Evolutionary conservation across 2,329 filamentous ascomycete species (phyloP).

Genomic region (Penicillium sumatraense): DNA sequence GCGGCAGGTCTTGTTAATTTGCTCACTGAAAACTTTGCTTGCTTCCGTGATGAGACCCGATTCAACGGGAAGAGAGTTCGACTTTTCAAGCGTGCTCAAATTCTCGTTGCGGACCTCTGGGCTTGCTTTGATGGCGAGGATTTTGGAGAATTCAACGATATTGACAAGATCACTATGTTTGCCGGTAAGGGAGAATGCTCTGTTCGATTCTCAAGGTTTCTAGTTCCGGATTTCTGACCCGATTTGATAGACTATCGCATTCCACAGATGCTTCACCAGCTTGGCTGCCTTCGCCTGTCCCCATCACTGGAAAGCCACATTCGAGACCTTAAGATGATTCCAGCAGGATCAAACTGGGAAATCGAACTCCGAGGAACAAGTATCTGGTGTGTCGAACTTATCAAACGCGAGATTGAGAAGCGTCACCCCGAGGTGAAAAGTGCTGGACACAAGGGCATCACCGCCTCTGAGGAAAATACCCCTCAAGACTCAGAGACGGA

Average conservation of each 20-base stretch:
- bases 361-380: slow-evolving; percentile 88
- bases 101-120: slow-evolving; percentile 94
- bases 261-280: slow-evolving; percentile 84
- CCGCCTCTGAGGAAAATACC: not conserved
- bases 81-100: slow-evolving; percentile 92
- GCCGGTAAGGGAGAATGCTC: slow-evolving; percentile 57
- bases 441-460: slow-evolving; percentile 11
- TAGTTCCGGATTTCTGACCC: not conserved
- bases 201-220: not conserved
- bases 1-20: slow-evolving; percentile 86
- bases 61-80: slow-evolving; percentile 79
- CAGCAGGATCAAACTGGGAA: slow-evolving; percentile 77
- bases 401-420: slow-evolving; percentile 77
- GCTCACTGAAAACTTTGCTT: slow-evolving; percentile 78
- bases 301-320: slow-evolving; percentile 77
- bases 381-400: slow-evolving; percentile 94
- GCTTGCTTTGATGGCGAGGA: slow-evolving; percentile 85
- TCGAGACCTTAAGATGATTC: slow-evolving; percentile 65
- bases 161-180: slow-evolving; percentile 97
- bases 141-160: slow-evolving; percentile 83
- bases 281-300: slow-evolving; percentile 83
- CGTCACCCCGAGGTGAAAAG: slow-evolving; percentile 69
- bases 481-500: slow-evolving; percentile 6
- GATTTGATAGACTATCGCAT: slow-evolving; percentile 77
- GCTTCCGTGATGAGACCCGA: slow-evolving; percentile 79